Conservation (phyloP, 352 stramenopile species). For the Globisporangium takayamanum region DNA sequence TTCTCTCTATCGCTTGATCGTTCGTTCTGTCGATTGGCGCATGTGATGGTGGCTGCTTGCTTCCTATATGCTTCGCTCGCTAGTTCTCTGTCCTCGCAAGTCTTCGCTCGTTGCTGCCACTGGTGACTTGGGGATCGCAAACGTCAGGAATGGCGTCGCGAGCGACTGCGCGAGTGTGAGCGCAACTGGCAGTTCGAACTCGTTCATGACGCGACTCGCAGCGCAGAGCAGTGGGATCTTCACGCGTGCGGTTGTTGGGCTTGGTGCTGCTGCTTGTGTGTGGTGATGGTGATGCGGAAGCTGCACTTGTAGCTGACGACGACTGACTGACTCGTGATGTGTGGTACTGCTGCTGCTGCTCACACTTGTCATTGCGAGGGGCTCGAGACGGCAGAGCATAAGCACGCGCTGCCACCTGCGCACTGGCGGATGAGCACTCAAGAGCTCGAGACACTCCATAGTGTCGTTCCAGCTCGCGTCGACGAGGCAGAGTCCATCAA, state of each 20-base stretch:
- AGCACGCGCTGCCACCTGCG: neutral
- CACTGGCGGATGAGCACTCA: neutral
- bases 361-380: neutral
- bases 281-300: neutral
- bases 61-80: too few relatives aligned
- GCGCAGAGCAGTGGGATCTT: neutral
- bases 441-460: neutral
- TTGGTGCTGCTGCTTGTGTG: neutral
- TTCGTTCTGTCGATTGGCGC: too few relatives aligned
- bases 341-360: neutral
- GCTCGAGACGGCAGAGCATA: too few relatives aligned
- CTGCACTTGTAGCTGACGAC: neutral
- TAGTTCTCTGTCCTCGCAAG: neutral
- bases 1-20: too few relatives aligned
- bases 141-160: conserved; percentile 1
- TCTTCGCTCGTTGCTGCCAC: neutral
- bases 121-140: neutral
- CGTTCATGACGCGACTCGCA: neutral
- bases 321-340: neutral
- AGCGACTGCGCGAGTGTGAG: neutral
- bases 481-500: conserved; percentile 7
- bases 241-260: neutral
- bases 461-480: conserved; percentile 4
- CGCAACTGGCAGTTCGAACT: neutral
- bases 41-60: too few relatives aligned